These are phyloP conservation scores for Candida chilensis DNA, from an alignment of 805 yeast species.

Conservation along the genomic window DNA sequence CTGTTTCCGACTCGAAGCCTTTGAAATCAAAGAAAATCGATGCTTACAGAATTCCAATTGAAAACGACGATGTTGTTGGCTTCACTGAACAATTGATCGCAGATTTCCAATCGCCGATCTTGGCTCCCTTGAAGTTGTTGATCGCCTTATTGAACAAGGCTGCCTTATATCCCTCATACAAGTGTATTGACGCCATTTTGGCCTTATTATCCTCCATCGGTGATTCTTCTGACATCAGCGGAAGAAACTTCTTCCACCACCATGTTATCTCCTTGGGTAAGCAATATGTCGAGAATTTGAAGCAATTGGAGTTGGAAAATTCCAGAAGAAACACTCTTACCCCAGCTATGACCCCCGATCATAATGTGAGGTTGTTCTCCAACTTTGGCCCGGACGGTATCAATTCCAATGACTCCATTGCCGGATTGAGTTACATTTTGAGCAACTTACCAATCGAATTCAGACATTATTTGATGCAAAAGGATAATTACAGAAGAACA, in stretches of 20 bases:
- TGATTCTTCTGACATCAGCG: slow-evolving; percentile 67
- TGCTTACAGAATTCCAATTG: slow-evolving; percentile 12
- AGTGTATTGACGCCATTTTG: slow-evolving; percentile 51
- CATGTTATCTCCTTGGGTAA: slow-evolving; percentile 74
- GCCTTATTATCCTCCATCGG: slow-evolving; percentile 40
- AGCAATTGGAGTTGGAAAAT: slow-evolving; percentile 3
- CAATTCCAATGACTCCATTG: slow-evolving; percentile 46
- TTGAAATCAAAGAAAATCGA: slow-evolving; percentile 6
- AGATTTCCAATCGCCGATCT: slow-evolving; percentile 32
- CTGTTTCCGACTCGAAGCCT: slow-evolving; percentile 1
- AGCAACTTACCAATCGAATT: slow-evolving; percentile 43
- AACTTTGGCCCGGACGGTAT: slow-evolving; percentile 58
- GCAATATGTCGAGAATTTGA: slow-evolving; percentile 25
- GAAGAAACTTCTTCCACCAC: slow-evolving; percentile 80
- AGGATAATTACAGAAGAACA: slow-evolving; percentile 71
- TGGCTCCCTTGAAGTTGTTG: slow-evolving; percentile 44
- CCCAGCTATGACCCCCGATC: slow-evolving; percentile 48
- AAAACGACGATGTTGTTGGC: slow-evolving; percentile 31
- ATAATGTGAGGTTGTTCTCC: slow-evolving; percentile 34
- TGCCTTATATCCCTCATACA: slow-evolving; percentile 41
- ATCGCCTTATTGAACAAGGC: slow-evolving; percentile 60
- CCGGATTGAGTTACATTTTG: slow-evolving; percentile 53
- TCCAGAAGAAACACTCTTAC: slow-evolving; percentile 9
- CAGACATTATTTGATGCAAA: slow-evolving; percentile 48
- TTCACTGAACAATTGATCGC: slow-evolving; percentile 35